A percentile compares a stretch with the other conserved stretches of the same genome.
Evolutionary conservation across 768 basidiomycete genomes (phyloP).

Genomic region (Piloderma croceum): DNA sequence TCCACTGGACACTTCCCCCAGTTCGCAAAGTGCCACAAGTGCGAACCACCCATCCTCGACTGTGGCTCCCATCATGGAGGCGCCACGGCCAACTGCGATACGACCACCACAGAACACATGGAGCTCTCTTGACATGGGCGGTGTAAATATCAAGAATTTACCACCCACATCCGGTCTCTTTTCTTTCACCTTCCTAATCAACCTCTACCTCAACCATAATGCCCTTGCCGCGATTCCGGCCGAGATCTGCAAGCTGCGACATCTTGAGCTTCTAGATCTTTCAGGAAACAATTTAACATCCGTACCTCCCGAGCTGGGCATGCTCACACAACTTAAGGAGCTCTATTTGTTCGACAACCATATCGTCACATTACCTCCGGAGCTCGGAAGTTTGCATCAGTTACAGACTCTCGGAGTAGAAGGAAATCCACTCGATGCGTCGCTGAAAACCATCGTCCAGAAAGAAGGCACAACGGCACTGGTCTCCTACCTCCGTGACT

Average conservation of each 20-base stretch:
- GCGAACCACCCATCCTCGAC: slow-evolving; percentile 70
- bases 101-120: slow-evolving; percentile 75
- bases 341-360: slow-evolving; percentile 95
- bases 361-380: slow-evolving; percentile 74
- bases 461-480: slow-evolving; percentile 92
- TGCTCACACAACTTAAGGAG: slow-evolving; percentile 86
- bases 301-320: slow-evolving; percentile 84
- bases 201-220: slow-evolving; percentile 97
- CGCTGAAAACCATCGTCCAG: slow-evolving; percentile 75
- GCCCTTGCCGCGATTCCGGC: slow-evolving; percentile 71
- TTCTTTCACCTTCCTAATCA: slow-evolving; percentile 87
- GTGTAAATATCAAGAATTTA: slow-evolving; percentile 87
- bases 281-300: slow-evolving; percentile 79
- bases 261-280: slow-evolving; percentile 85
- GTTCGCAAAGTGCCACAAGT: slow-evolving; percentile 24
- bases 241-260: slow-evolving; percentile 76
- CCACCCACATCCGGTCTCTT: slow-evolving; percentile 72
- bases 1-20: slow-evolving; percentile 33
- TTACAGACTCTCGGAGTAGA: slow-evolving; percentile 92
- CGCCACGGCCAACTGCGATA: slow-evolving; percentile 55
- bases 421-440: slow-evolving; percentile 87
- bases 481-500: slow-evolving; percentile 88
- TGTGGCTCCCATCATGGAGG: slow-evolving; percentile 65
- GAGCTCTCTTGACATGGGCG: slow-evolving; percentile 94
- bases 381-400: slow-evolving; percentile 87